Evolutionary conservation across 805 yeast genomes (phyloP).

Genomic region (Kazachstania bromeliacearum): DNA sequence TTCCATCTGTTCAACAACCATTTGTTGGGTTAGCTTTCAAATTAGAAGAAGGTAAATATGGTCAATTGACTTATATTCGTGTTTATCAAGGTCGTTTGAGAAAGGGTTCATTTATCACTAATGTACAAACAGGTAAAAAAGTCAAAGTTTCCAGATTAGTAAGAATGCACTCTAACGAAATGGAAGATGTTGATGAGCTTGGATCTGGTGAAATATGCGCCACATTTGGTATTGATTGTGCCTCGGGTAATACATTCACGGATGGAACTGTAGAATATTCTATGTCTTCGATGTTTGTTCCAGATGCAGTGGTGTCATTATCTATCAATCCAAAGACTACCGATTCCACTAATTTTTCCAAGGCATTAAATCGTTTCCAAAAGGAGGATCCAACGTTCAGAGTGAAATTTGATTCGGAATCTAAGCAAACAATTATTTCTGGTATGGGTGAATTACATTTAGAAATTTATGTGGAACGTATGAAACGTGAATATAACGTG

Average conservation of each 20-base stretch:
- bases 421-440: conserved; percentile 78
- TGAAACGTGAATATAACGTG: conserved; percentile 93
- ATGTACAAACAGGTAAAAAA: conserved; percentile 86
- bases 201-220: conserved; percentile 99
- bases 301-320: conserved; percentile 95
- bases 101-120: conserved; percentile 83
- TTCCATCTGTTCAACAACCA: conserved; percentile 66
- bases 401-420: conserved; percentile 83
- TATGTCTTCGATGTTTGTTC: conserved; percentile 97
- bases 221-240: conserved; percentile 96
- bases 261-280: conserved; percentile 73
- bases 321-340: conserved; percentile 82
- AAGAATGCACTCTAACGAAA: conserved; percentile 97
- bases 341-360: conserved; percentile 79
- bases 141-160: conserved; percentile 89
- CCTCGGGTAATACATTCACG: conserved; percentile 96
- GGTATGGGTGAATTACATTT: conserved; percentile 98
- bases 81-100: conserved; percentile 92
- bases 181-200: conserved; percentile 95
- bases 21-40: conserved; percentile 97
- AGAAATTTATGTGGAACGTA: conserved; percentile 96
- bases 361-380: conserved; percentile 95
- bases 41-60: conserved; percentile 95
- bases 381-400: conserved; percentile 98
- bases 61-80: conserved; percentile 93